Evolutionary conservation across 192 early-diverging fungal species (phyloP), one percentile per base, ranked within the genome.

Genomic region (Backusella parvicylindrica): DNA sequence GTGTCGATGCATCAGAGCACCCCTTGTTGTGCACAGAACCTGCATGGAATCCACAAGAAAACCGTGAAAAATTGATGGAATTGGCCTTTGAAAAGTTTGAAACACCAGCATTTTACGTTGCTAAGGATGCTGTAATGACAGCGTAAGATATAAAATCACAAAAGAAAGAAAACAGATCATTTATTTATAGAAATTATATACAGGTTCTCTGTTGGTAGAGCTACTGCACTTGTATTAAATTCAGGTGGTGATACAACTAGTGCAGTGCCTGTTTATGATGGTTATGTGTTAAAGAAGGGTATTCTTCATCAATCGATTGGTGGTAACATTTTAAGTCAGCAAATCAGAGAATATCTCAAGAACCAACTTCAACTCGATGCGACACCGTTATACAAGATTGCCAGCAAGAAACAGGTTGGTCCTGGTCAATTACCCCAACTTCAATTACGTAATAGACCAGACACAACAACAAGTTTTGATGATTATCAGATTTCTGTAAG

Each of bases 11-110:
- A 15, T 83, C 84, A 33, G 93, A 98, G 74, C 97, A 99, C 75
- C 97, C 98, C 4, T 78, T 98, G 53, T 82, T 99, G 70, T 88
- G 95, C 40, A 91, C 91, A 71, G 97, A 99, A 81, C 89, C 94
- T 2, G 92, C 95, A 35, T 99, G 96, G 97, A 95, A 93, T 78
- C 88, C 94, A 2, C 79, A 89, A 33, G 92, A 93, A 65, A 85
- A 86, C 69, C 89, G 98, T 32, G 93, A 96, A 66, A 97, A 94
- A 79, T 82, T 97, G n/a, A 86, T 89, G 38, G 98, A 98, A 76
- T 73, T 98, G 68, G 96, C 96, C 0, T 99, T 99, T 87, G 98
- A 99, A 83, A 92, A 91, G 83, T 97, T 93, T 75, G 82, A 92
- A 47, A 86, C 90, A 31, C 96, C 96, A 31, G 97, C 96, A 23